Evolutionary conservation across 2,329 filamentous ascomycete genomes (phyloP), one percentile per base, ranked within the genome.

Genomic region (Grosmannia clavigera): DNA sequence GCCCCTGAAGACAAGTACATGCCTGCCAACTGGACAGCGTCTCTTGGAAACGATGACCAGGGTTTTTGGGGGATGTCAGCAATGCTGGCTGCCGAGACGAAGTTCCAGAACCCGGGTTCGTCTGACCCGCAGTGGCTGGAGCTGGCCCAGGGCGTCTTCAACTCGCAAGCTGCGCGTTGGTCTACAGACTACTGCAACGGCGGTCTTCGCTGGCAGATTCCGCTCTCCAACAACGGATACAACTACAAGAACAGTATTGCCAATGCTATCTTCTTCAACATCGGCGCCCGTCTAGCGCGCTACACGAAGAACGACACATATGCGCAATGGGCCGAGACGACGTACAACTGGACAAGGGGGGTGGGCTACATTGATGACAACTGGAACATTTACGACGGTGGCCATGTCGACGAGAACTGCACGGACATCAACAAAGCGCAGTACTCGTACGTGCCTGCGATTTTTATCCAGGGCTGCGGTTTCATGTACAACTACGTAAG

Each of bases 151-250:
- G 85, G 82, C 57, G 85, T 88, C 2, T 92, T 81, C 68, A 84
- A 87, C 65, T 82, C 82, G 0, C 77, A 81, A 62, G 83, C 81
- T 0, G 64, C 72, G 54, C 73, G 85, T 52, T 87, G 88, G 74
- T 85, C 90, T 67, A 80, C 78, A 6, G 70, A 76, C 0, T 77
- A 76, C 2, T 92, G 88, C 68, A 76, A 78, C 46, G 88, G 88
- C 65, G 89, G 88, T 16, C 68, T 92, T 65, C 78, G 87, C 66
- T 91, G 87, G 87, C 88, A 94, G 74, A 85, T 92, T 59, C 88
- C 84, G 62, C 75, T 81, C 1, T 84, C 85, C 64, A 90, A 92
- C 68, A 78, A 76, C 27, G 89, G 89, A 12, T 94, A 88, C 72
- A 79, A 85, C 68, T 92, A 92, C 76, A 94, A 85, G 71, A 85